phyloP scores from a whole-genome alignment of 2,329 filamentous ascomycete species.

The Microcyclosporella mali region DNA sequence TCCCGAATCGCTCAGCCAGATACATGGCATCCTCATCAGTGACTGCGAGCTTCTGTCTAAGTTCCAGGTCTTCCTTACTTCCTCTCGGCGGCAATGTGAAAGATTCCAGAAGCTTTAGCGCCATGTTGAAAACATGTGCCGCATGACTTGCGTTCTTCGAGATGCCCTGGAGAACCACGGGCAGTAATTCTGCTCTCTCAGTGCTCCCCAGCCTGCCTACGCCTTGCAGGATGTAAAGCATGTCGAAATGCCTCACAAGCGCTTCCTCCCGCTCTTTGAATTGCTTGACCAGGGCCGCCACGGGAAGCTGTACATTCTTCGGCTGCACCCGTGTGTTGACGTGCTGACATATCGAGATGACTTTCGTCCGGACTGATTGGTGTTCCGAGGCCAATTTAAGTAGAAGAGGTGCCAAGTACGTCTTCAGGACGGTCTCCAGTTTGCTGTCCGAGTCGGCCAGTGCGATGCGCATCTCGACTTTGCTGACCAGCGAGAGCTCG shows the following conservation, averaged over 20 bases:
- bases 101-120: conserved; percentile 68
- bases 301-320: conserved; percentile 67
- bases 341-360: conserved; percentile 66
- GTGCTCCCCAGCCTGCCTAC: conserved; percentile 53
- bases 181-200: conserved; percentile 67
- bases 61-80: conserved; percentile 65
- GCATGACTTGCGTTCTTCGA: conserved; percentile 51
- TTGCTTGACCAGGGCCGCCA: conserved; percentile 76
- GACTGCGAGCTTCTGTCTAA: conserved; percentile 63
- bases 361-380: conserved; percentile 71
- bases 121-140: conserved; percentile 71
- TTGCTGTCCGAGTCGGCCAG: conserved; percentile 79
- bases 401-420: conserved; percentile 73
- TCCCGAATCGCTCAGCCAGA: conserved; percentile 67
- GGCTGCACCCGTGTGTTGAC: conserved; percentile 60
- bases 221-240: conserved; percentile 84
- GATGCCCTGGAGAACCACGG: conserved; percentile 62
- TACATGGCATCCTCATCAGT: conserved; percentile 66
- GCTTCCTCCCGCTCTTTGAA: conserved; percentile 71
- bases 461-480: conserved; percentile 77
- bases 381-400: conserved; percentile 81
- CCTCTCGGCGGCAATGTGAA: conserved; percentile 68
- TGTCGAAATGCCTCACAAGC: conserved; percentile 79
- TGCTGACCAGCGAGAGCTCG: conserved; percentile 76
- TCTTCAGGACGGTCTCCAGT: conserved; percentile 68